These are phyloP conservation scores for Tetragonia tetragonoides DNA, from an alignment of 148 eudicot genomes.

Conservation along the genomic window DNA sequence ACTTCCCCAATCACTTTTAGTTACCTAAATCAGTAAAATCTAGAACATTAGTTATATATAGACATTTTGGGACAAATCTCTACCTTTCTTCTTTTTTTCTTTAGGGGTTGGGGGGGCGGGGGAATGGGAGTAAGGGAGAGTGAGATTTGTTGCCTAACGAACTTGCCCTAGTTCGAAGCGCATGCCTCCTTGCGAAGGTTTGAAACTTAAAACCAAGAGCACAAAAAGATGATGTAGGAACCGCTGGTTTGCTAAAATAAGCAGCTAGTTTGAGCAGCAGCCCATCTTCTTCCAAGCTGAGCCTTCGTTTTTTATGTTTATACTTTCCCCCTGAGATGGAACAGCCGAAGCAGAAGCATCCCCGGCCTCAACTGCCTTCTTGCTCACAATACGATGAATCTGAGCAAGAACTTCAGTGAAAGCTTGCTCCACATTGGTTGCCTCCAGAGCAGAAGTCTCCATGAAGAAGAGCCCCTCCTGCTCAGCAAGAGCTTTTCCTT, in stretches of 20 bases:
- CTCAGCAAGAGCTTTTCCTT: slow-evolving; percentile 70
- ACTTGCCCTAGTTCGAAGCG: not conserved
- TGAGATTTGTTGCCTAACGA: no score
- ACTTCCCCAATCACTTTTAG: slow-evolving; percentile 1
- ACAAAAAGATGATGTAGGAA: not conserved
- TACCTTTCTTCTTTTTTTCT: not conserved
- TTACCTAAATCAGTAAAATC: slow-evolving; percentile 10
- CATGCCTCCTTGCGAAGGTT: not conserved
- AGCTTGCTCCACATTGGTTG: slow-evolving; percentile 83
- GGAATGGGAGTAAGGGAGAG: no score
- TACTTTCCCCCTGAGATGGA: slow-evolving; percentile 65
- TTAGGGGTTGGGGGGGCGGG: no score
- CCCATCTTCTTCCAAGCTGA: slow-evolving; percentile 66
- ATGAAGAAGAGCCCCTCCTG: slow-evolving; percentile 70
- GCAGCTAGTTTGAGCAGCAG: slow-evolving; percentile 65
- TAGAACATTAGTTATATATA: slow-evolving; percentile 9
- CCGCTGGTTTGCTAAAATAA: not conserved
- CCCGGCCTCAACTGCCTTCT: slow-evolving; percentile 75
- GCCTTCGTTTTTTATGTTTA: slow-evolving; percentile 52
- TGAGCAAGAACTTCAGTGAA: slow-evolving; percentile 69
- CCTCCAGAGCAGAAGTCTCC: slow-evolving; percentile 93
- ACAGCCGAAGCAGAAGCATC: slow-evolving; percentile 52
- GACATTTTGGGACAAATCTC: slow-evolving; percentile 3
- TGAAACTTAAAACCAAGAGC: no score
- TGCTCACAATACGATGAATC: slow-evolving; percentile 75